Conservation (phyloP, 805 yeast genomes). For the Henningerozyma blattae region DNA sequence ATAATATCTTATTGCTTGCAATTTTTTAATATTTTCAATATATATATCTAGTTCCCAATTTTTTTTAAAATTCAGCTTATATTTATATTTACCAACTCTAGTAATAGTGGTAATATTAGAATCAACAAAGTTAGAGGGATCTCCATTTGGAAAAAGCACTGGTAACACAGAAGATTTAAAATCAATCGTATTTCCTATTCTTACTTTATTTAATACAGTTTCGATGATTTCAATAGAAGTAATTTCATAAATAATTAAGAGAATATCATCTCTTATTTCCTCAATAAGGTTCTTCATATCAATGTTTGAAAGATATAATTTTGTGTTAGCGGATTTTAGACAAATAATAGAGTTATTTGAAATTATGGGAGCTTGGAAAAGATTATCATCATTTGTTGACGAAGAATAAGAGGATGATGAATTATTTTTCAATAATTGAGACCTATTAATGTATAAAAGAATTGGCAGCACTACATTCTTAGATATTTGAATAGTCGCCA, state of each 20-base stretch:
- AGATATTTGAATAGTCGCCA: conserved; percentile 15
- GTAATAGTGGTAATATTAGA: conserved; percentile 15
- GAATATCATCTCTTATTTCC: conserved; percentile 17
- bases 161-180: conserved; percentile 9
- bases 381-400: too few species aligned
- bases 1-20: conserved; percentile 15
- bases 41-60: conserved; percentile 23
- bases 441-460: conserved; percentile 20
- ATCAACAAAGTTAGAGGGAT: background rate
- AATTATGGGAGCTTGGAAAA: conserved; percentile 24
- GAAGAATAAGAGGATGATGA: conserved; percentile 7
- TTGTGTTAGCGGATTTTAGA: conserved; percentile 19
- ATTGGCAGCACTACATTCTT: conserved; percentile 15
- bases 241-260: conserved; percentile 19
- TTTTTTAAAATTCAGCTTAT: conserved; percentile 15
- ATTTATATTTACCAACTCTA: conserved; percentile 15
- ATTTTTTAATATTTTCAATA: conserved; percentile 14
- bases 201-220: conserved; percentile 12
- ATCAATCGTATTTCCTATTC: conserved; percentile 16
- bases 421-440: conserved; percentile 15
- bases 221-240: conserved; percentile 13
- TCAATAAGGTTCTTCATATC: conserved; percentile 18
- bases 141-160: conserved; percentile 4
- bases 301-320: conserved; percentile 19
- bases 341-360: conserved; percentile 24